phyloP scores from a whole-genome alignment of 2,329 filamentous ascomycete genomes.

The Epichloe hybrida region DNA sequence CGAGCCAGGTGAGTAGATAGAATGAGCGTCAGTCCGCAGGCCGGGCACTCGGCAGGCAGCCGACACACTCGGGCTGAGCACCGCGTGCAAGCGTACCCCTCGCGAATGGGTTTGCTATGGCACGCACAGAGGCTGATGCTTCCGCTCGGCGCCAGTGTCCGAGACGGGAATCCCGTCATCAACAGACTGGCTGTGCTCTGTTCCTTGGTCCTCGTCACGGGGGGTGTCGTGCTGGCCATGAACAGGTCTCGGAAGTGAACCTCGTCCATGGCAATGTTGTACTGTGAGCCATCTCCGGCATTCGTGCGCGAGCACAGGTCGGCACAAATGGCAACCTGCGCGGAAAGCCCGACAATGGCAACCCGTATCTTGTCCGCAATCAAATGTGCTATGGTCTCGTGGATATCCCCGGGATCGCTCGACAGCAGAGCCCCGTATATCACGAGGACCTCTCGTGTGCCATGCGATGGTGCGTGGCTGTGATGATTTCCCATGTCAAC shows the following conservation, averaged over 20 bases:
- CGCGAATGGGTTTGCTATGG: conserved; percentile 66
- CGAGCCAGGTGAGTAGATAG: conserved; percentile 84
- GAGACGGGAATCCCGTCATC: conserved; percentile 96
- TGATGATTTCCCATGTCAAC: background rate
- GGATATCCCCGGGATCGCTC: conserved; percentile 88
- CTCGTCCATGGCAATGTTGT: conserved; percentile 69
- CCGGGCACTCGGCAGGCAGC: conserved; percentile 79
- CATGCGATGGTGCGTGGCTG: conserved; percentile 81
- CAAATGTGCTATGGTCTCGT: conserved; percentile 70
- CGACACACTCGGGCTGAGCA: conserved; percentile 83
- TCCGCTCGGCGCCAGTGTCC: conserved; percentile 55
- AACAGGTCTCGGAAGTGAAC: conserved; percentile 77
- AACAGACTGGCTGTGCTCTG: conserved; percentile 53
- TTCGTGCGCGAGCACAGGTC: conserved; percentile 86
- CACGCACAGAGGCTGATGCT: conserved; percentile 74
- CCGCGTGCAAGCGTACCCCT: conserved; percentile 83
- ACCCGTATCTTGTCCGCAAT: conserved; percentile 76
- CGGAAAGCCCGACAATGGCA: conserved; percentile 77
- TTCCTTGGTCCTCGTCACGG: conserved; percentile 56
- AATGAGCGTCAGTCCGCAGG: conserved; percentile 83
- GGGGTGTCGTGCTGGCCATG: conserved; percentile 77
- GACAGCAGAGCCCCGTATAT: conserved; percentile 84
- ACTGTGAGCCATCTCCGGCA: conserved; percentile 58
- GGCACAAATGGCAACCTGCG: conserved; percentile 81
- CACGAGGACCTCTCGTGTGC: conserved; percentile 83